Conservation (phyloP, 2,329 filamentous ascomycete species). For the Alternaria dauci region DNA sequence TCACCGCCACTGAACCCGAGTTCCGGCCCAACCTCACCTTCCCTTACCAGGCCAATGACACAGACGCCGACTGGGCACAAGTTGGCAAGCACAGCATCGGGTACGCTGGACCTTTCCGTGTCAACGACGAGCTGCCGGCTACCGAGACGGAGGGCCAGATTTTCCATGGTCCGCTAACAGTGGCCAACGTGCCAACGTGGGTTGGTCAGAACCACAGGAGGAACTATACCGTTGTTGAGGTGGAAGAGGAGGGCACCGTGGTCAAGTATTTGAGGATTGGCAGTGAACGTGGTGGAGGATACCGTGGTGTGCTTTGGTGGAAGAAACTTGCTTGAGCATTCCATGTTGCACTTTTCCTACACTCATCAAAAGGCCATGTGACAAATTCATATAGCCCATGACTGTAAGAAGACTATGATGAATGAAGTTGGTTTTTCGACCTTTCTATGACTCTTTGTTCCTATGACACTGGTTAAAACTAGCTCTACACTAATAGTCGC, state of each 20-base stretch:
- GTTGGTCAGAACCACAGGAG: constrained; percentile 28
- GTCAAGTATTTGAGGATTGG: constrained; percentile 32
- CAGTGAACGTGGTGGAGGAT: constrained; percentile 34
- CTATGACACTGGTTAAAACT: background rate
- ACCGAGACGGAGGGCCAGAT: constrained; percentile 32
- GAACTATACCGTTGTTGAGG: constrained; percentile 35
- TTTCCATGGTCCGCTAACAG: constrained; percentile 37
- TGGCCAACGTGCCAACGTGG: constrained; percentile 39
- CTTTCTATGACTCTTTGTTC: too few species aligned
- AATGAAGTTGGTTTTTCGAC: too few species aligned
- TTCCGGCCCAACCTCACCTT: constrained; percentile 34
- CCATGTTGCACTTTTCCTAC: too few species aligned
- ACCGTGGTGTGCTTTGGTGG: constrained; percentile 36
- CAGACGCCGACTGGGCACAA: constrained; percentile 39
- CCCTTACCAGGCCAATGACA: constrained; percentile 30
- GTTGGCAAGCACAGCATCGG: constrained; percentile 41
- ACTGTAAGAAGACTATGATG: too few species aligned
- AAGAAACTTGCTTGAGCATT: constrained; percentile 25
- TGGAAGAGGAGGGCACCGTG: constrained; percentile 15
- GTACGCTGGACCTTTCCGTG: constrained; percentile 35
- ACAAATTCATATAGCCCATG: too few species aligned
- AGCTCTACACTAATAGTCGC: too few species aligned
- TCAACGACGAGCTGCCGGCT: constrained; percentile 26
- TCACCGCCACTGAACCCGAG: constrained; percentile 35
- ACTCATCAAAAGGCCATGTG: too few species aligned